phyloP scores from a whole-genome alignment of 169 alveolate species.

The Blepharisma undulans region DNA sequence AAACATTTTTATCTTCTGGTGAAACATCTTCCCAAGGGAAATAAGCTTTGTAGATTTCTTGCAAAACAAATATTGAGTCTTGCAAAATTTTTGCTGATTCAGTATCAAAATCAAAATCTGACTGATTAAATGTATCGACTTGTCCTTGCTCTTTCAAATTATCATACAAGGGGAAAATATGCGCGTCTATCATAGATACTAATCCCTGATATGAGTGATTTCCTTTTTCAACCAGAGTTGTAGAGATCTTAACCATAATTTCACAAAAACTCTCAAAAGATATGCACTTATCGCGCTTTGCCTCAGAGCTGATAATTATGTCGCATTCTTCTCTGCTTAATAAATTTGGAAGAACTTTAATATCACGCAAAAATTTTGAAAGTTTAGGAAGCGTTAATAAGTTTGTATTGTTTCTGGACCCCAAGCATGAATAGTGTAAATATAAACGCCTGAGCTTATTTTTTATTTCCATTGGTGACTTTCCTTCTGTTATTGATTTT shows the following conservation, averaged over 20 bases:
- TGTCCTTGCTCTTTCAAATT: background rate
- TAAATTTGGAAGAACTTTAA: background rate
- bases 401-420: background rate
- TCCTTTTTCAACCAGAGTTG: background rate
- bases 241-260: background rate
- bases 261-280: background rate
- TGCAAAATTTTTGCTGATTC: background rate
- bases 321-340: background rate
- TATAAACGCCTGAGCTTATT: constrained; percentile 1
- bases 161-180: background rate
- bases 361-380: background rate
- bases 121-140: background rate
- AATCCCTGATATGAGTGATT: background rate
- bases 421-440: background rate
- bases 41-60: background rate
- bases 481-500: background rate
- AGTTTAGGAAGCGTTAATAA: background rate
- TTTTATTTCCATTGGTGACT: background rate
- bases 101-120: background rate
- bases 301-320: background rate
- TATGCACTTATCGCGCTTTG: background rate
- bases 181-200: background rate
- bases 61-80: background rate
- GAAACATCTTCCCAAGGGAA: background rate
- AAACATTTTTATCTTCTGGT: background rate